phyloP scores from a whole-genome alignment of 768 basidiomycete species.

The Amanita thiersii region DNA sequence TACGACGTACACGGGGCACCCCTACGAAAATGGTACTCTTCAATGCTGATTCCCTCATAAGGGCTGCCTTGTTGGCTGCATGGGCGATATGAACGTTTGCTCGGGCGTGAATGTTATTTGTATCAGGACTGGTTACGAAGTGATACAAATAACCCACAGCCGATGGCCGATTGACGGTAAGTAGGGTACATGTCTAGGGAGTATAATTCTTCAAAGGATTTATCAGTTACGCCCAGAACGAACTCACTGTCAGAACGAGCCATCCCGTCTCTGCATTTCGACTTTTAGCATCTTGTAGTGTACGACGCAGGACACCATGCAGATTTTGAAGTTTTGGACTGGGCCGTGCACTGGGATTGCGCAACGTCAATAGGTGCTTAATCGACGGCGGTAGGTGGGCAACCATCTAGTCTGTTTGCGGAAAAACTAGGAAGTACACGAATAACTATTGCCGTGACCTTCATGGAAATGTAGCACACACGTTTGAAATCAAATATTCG shows the following conservation, averaged over 20 bases:
- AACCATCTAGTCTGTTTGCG: constrained; percentile 23
- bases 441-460: too few species aligned
- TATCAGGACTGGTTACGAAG: constrained; percentile 51
- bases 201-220: constrained; percentile 12
- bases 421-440: constrained; percentile 1
- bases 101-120: constrained; percentile 27
- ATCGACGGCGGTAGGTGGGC: constrained; percentile 52
- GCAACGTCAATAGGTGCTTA: constrained; percentile 66
- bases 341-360: constrained; percentile 51
- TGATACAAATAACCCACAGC: constrained; percentile 76
- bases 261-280: constrained; percentile 69
- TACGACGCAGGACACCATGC: constrained; percentile 46
- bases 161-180: constrained; percentile 76
- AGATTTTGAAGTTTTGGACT: constrained; percentile 49
- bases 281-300: constrained; percentile 56
- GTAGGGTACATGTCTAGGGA: constrained; percentile 69
- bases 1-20: constrained; percentile 76
- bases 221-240: constrained; percentile 6
- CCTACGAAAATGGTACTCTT: constrained; percentile 89
- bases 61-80: constrained; percentile 64
- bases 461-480: too few species aligned
- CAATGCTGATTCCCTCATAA: constrained; percentile 84
- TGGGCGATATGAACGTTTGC: constrained; percentile 37
- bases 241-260: constrained; percentile 68
- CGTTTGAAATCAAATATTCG: too few species aligned